These are phyloP conservation scores for Colletotrichum phormii DNA, from an alignment of 2,329 filamentous ascomycete genomes.

Conservation along the genomic window DNA sequence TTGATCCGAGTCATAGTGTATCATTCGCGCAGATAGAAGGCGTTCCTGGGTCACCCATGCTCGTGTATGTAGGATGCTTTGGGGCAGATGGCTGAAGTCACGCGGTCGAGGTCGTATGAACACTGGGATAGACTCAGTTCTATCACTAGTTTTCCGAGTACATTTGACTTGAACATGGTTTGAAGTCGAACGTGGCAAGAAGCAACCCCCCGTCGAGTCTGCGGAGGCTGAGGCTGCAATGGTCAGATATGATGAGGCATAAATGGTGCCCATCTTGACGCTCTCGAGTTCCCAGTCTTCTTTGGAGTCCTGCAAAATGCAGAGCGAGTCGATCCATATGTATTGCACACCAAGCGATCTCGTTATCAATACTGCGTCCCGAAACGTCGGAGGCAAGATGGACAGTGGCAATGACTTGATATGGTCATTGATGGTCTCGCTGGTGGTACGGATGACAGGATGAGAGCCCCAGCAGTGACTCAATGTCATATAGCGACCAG, in stretches of 20 bases:
- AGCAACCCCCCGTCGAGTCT: neutral
- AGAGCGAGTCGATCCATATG: conserved; percentile 27
- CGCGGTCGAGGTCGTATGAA: neutral
- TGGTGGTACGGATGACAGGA: neutral
- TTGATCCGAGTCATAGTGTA: conserved; percentile 38
- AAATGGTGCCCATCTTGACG: neutral
- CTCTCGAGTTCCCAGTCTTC: conserved; percentile 2
- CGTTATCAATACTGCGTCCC: conserved; percentile 18
- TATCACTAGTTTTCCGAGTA: neutral
- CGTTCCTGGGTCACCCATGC: conserved; percentile 42
- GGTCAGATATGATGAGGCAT: neutral
- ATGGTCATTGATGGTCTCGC: neutral
- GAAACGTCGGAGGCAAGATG: neutral
- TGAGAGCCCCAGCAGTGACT: conserved; percentile 9
- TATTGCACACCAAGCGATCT: conserved; percentile 3
- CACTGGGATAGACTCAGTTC: neutral
- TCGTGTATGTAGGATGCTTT: conserved; percentile 29
- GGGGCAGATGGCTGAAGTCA: neutral
- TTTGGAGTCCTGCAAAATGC: conserved; percentile 21
- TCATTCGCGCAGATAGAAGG: conserved; percentile 37
- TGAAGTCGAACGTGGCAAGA: neutral
- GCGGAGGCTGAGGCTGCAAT: neutral
- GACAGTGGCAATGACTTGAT: neutral
- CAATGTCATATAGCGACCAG: conserved; percentile 1
- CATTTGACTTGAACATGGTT: neutral